Conservation (phyloP, 2,329 filamentous ascomycete genomes). For the Fusarium floridanum region DNA sequence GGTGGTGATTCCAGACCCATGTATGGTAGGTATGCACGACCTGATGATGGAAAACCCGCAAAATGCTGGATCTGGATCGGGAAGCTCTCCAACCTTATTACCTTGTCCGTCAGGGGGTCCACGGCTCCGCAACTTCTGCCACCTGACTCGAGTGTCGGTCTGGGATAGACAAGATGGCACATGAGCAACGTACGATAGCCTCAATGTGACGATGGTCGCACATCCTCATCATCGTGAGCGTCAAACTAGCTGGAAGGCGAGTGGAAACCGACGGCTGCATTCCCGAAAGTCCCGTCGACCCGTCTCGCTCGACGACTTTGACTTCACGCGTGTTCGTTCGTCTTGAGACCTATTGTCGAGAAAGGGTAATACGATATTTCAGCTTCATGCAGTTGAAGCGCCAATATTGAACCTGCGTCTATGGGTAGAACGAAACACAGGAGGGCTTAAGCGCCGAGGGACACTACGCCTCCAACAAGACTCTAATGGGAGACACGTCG, state of each 20-base stretch:
- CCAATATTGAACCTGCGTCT: background rate
- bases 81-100: slow-evolving; percentile 14
- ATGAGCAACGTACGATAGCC: slow-evolving; percentile 29
- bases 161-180: slow-evolving; percentile 9
- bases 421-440: background rate
- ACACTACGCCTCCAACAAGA: background rate
- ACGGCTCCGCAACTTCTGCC: slow-evolving; percentile 19
- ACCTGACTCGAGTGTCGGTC: slow-evolving; percentile 25
- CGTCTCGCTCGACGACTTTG: background rate
- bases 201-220: slow-evolving; percentile 17
- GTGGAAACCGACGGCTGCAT: slow-evolving; percentile 31
- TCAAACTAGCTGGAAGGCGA: slow-evolving; percentile 9
- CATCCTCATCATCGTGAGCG: slow-evolving; percentile 8
- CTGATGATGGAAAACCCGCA: slow-evolving; percentile 18
- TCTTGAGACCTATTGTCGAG: background rate
- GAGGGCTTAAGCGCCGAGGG: background rate
- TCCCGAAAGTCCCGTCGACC: slow-evolving; percentile 36
- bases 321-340: background rate
- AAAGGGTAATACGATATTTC: background rate
- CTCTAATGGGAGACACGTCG: background rate
- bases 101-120: slow-evolving; percentile 29
- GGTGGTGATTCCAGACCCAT: slow-evolving; percentile 22
- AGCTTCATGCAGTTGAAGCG: background rate
- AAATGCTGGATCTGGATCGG: slow-evolving; percentile 28
- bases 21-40: slow-evolving; percentile 11